phyloP scores from a whole-genome alignment of 257 asterid genomes.

The Lycium barbarum region DNA sequence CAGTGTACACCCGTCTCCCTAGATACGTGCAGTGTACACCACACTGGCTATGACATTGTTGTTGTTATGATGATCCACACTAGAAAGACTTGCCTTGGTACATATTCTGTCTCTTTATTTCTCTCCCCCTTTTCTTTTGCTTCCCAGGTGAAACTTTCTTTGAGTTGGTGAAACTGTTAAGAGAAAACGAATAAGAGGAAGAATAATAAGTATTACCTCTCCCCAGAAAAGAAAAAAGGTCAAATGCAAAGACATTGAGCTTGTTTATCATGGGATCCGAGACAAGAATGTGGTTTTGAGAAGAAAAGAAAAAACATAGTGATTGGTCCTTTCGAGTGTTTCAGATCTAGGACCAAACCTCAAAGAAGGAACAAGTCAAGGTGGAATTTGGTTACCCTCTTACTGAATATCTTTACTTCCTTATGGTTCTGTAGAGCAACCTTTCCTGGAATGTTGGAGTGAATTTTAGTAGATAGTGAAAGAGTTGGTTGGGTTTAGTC shows the following conservation, averaged over 20 bases:
- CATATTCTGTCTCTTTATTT: background rate
- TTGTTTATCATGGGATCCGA: constrained; percentile 1
- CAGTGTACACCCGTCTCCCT: too few relatives aligned
- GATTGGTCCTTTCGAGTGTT: background rate
- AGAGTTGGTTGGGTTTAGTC: too few relatives aligned
- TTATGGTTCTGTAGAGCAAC: too few relatives aligned
- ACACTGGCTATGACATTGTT: too few relatives aligned
- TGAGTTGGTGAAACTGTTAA: constrained; percentile 5
- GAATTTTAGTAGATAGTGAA: too few relatives aligned
- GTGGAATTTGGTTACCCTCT: background rate
- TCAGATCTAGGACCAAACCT: constrained; percentile 24
- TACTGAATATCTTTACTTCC: too few relatives aligned
- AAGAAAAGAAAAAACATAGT: background rate
- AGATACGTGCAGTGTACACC: too few relatives aligned
- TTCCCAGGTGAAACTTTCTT: constrained; percentile 6
- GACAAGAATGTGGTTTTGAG: background rate
- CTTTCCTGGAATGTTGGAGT: too few relatives aligned
- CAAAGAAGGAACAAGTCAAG: background rate
- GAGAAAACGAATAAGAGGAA: constrained; percentile 1
- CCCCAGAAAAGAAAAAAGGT: constrained; percentile 9
- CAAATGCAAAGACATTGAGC: background rate
- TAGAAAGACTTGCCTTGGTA: background rate
- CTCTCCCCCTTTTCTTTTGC: background rate
- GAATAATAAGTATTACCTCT: background rate
- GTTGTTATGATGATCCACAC: background rate